A percentile compares a stretch with the other conserved stretches of the same genome.
These are phyloP conservation scores for Quercus cerris DNA, from an alignment of 306 rosid species.

Conservation along the genomic window DNA sequence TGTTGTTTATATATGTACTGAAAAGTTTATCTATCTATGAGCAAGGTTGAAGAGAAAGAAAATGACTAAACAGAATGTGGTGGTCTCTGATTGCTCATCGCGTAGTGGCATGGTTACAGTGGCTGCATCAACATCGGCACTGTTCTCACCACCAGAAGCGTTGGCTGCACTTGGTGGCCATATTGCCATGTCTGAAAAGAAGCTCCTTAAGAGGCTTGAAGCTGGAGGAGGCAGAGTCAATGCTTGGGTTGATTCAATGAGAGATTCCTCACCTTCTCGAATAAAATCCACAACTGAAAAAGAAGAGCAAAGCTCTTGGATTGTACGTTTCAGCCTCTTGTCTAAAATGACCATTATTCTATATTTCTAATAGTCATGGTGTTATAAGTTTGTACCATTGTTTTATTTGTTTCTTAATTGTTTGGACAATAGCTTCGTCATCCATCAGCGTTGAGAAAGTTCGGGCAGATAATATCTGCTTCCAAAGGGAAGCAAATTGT, in stretches of 20 bases:
- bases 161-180: constrained; percentile 35
- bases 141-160: constrained; percentile 33
- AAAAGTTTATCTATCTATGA: constrained; percentile 1
- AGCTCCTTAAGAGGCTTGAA: constrained; percentile 46
- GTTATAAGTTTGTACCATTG: not conserved
- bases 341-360: not conserved
- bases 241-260: constrained; percentile 79
- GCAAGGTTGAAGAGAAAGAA: constrained; percentile 5
- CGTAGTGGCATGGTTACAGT: constrained; percentile 35
- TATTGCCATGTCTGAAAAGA: constrained; percentile 36
- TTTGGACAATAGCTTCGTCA: constrained; percentile 43
- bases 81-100: constrained; percentile 41
- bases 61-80: constrained; percentile 76
- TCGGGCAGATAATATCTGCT: constrained; percentile 51
- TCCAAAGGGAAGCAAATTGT: constrained; percentile 70
- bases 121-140: constrained; percentile 30
- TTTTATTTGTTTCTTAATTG: not conserved
- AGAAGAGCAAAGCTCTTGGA: constrained; percentile 50
- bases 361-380: not conserved
- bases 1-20: not conserved
- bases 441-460: constrained; percentile 73
- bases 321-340: constrained; percentile 35
- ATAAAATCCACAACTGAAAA: constrained; percentile 38
- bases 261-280: constrained; percentile 87
- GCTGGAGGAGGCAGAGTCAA: constrained; percentile 41